Conservation (phyloP, 2,329 filamentous ascomycete species). For the Botrytis medusae region DNA sequence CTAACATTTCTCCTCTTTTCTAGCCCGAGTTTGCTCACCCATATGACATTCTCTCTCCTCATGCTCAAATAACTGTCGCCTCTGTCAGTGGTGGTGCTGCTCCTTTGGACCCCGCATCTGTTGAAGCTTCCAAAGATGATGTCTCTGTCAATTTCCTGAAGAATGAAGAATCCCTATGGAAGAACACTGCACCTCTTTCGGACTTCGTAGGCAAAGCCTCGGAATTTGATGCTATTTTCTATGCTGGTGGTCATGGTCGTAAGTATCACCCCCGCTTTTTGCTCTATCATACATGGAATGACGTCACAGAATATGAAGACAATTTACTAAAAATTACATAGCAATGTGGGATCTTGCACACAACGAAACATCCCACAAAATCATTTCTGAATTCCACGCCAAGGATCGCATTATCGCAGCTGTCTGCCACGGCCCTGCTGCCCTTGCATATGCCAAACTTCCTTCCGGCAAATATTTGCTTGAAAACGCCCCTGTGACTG, state of each 20-base stretch:
- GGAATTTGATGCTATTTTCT: slow-evolving; percentile 58
- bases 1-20: slow-evolving; percentile 29
- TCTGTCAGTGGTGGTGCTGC: slow-evolving; percentile 47
- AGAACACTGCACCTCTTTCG: slow-evolving; percentile 52
- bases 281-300: neutral
- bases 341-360: slow-evolving; percentile 47
- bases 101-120: slow-evolving; percentile 47
- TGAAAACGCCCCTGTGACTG: slow-evolving; percentile 57
- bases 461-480: slow-evolving; percentile 54
- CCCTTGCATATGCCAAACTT: slow-evolving; percentile 55
- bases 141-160: slow-evolving; percentile 45
- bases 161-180: slow-evolving; percentile 50
- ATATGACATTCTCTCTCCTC: slow-evolving; percentile 44
- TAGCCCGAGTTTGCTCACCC: slow-evolving; percentile 53
- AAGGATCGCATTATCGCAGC: slow-evolving; percentile 63
- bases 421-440: slow-evolving; percentile 69
- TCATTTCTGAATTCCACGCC: slow-evolving; percentile 62
- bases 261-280: slow-evolving; percentile 34
- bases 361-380: slow-evolving; percentile 55
- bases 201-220: slow-evolving; percentile 48
- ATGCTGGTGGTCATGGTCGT: slow-evolving; percentile 59
- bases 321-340: slow-evolving; percentile 5
- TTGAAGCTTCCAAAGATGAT: slow-evolving; percentile 46
- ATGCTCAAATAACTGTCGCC: slow-evolving; percentile 45
- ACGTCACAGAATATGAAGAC: neutral